phyloP scores from a whole-genome alignment of 345 rosid genomes.

The Pugionium dolabratum region DNA sequence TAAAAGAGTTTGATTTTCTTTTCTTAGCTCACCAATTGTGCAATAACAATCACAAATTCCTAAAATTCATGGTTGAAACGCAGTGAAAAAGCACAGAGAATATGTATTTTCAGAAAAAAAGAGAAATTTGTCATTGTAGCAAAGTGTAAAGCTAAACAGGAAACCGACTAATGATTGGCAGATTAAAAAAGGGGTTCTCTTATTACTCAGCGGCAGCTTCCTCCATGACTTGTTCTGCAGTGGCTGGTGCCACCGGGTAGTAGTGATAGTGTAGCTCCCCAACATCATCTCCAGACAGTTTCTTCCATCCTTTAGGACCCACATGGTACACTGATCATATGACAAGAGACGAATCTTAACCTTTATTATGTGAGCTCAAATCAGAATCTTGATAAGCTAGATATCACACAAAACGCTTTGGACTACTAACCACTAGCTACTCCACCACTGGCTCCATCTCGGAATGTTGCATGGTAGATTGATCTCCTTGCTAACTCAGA shows the following conservation, averaged over 20 bases:
- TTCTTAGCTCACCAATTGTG: neutral
- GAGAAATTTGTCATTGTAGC: neutral
- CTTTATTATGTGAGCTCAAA: neutral
- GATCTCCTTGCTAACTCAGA: slow-evolving; percentile 92
- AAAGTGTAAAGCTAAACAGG: slow-evolving; percentile 2
- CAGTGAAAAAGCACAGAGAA: neutral
- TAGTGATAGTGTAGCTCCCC: slow-evolving; percentile 91
- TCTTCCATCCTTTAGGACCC: slow-evolving; percentile 94
- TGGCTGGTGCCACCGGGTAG: slow-evolving; percentile 61
- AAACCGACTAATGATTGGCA: neutral
- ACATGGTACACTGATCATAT: slow-evolving; percentile 79
- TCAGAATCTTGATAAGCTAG: slow-evolving; percentile 12
- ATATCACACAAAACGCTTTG: slow-evolving; percentile 1
- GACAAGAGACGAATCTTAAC: slow-evolving; percentile 13
- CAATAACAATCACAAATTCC: neutral
- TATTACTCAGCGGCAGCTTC: slow-evolving; percentile 49
- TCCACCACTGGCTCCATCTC: slow-evolving; percentile 99
- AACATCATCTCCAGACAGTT: slow-evolving; percentile 94
- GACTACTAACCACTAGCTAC: slow-evolving; percentile 84
- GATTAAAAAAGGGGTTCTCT: no score
- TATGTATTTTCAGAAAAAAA: neutral
- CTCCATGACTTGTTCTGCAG: slow-evolving; percentile 86
- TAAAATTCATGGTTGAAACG: neutral
- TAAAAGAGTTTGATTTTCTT: no score
- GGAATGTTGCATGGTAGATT: slow-evolving; percentile 97